Evolutionary conservation across 2,329 filamentous ascomycete genomes (phyloP), one percentile per base, ranked within the genome.

Genomic region (Plenodomus lindquistii): DNA sequence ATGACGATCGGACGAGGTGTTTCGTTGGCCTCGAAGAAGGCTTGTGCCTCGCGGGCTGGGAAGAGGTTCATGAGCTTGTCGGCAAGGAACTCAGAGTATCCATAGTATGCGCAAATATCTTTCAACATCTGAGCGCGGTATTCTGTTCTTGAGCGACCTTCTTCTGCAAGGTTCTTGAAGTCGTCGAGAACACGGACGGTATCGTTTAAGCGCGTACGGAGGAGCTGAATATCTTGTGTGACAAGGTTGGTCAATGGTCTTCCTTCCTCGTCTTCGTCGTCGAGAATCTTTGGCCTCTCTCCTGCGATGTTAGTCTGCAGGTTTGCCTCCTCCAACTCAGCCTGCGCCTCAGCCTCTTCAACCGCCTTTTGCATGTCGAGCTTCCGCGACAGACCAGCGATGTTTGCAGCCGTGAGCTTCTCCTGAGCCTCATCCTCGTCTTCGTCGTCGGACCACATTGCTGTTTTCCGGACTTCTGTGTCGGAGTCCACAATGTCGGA

Each of bases 21-120:
- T 77, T 99, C 94, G 85, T 99, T 99, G 64, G 93, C 93, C 77
- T 99, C 94, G 77, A 99, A 97, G 76, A 99, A 99, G 45, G 92
- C 92, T 62, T 97, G 95, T 0, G 94, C 94, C 77, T 99, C 94
- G 62, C 88, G 86, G 0, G 94, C 90, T 1, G 91, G 85, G 76
- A 99, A 97, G 6, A 99, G 85, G 67, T 88, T 87, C 77, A 92
- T 91, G 15, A 99, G 85, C 80, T 97, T 99, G 75, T 96, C 90
- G 4, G 92, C 94, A n/a, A 99, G 82, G 75, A 88, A 97, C 31
- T 88, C 85, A 3, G 89, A 95, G 79, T 99, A 99, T 51, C 93
- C 92, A 71, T 99, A 99, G 80, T 99, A 99, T 46, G 88, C 85
- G 77, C 91, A 97, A 50, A 97, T 89, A 67, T 99, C 94, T 74